Evolutionary conservation across 2,329 filamentous ascomycete species (phyloP).

Genomic region (Botrytis fragariae): DNA sequence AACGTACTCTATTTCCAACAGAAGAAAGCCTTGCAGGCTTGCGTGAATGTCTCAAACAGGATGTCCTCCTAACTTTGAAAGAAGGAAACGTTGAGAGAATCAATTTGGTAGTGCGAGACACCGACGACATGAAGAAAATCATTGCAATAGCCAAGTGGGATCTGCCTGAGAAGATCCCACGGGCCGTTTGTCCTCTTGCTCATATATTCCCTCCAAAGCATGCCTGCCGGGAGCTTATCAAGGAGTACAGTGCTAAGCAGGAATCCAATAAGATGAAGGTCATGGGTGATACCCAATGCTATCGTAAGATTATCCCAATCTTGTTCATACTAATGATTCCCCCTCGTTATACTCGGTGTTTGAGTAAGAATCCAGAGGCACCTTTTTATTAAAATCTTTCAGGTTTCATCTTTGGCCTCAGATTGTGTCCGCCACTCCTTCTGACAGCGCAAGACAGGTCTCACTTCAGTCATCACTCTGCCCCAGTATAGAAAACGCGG

Average conservation of each 20-base stretch:
- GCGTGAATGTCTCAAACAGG: constrained; percentile 25
- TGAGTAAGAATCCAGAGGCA: not conserved
- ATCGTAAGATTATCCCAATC: constrained; percentile 29
- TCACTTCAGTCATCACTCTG: constrained; percentile 33
- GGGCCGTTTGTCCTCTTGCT: constrained; percentile 6
- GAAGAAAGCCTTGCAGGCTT: constrained; percentile 24
- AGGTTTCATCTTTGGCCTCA: not conserved
- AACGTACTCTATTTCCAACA: constrained; percentile 35
- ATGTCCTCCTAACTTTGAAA: constrained; percentile 25
- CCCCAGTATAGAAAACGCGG: constrained; percentile 30
- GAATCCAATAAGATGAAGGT: constrained; percentile 28
- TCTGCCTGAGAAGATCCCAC: not conserved
- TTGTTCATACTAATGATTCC: not conserved
- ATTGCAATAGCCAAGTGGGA: constrained; percentile 36
- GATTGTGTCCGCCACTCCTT: not conserved
- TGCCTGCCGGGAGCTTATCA: constrained; percentile 25
- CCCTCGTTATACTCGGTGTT: not conserved
- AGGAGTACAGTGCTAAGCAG: constrained; percentile 28
- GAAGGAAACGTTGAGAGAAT: constrained; percentile 23
- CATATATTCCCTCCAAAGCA: constrained; percentile 23
- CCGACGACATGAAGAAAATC: constrained; percentile 25
- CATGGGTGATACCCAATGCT: constrained; percentile 28
- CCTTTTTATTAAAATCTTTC: not conserved
- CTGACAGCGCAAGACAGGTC: constrained; percentile 23
- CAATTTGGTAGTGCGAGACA: constrained; percentile 30